phyloP scores from a whole-genome alignment of 2,329 filamentous ascomycete species.

The Colletotrichum acutatum region DNA sequence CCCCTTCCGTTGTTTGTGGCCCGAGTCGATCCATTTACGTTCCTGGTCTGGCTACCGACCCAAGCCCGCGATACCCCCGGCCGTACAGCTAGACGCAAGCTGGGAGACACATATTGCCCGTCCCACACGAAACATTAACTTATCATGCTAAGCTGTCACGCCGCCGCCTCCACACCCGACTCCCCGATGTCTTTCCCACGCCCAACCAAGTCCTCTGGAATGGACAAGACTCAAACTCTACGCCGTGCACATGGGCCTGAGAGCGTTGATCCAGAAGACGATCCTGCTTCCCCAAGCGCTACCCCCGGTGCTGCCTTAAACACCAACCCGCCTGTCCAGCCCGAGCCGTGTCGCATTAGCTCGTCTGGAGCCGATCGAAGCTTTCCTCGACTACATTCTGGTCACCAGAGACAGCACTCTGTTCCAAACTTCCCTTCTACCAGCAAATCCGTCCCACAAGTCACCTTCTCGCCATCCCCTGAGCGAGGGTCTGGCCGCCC shows the following conservation, averaged over 20 bases:
- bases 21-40: slow-evolving; percentile 13
- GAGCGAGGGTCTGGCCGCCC: slow-evolving; percentile 39
- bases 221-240: slow-evolving; percentile 29
- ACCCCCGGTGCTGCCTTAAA: slow-evolving; percentile 17
- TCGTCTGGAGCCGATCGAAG: slow-evolving; percentile 15
- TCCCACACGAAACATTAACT: slow-evolving; percentile 48
- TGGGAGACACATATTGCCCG: slow-evolving; percentile 36
- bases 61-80: slow-evolving; percentile 12
- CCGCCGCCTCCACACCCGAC: slow-evolving; percentile 39
- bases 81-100: slow-evolving; percentile 15
- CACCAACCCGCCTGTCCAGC: slow-evolving; percentile 32
- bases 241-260: slow-evolving; percentile 28
- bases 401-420: slow-evolving; percentile 49
- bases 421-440: slow-evolving; percentile 48
- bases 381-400: slow-evolving; percentile 14
- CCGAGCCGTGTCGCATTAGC: slow-evolving; percentile 17
- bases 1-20: background rate
- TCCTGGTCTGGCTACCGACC: slow-evolving; percentile 8
- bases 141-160: slow-evolving; percentile 49
- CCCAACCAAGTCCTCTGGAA: slow-evolving; percentile 32
- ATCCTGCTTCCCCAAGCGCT: slow-evolving; percentile 24
- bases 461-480: slow-evolving; percentile 38
- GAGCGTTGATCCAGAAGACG: slow-evolving; percentile 21
- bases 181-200: slow-evolving; percentile 38
- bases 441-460: slow-evolving; percentile 36